These are phyloP conservation scores for Suillus weaverae DNA, from an alignment of 768 basidiomycete genomes.

Conservation along the genomic window DNA sequence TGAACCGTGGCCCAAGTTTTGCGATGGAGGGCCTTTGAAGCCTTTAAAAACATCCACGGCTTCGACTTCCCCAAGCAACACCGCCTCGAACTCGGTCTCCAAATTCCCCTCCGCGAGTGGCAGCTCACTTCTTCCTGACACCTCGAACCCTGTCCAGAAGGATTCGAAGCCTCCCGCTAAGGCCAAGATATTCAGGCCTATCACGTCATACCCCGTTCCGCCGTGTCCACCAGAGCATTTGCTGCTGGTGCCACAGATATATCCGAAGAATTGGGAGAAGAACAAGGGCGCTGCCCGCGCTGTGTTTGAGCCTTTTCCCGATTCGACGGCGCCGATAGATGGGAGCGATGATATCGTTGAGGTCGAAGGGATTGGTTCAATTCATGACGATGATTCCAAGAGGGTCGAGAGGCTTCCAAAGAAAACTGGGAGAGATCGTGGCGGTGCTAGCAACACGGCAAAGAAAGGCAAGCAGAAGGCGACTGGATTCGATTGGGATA, in stretches of 20 bases:
- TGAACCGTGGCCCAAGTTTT: neutral
- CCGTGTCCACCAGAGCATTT: constrained; percentile 27
- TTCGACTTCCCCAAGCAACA: too few relatives aligned
- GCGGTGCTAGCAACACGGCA: neutral
- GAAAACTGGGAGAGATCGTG: neutral
- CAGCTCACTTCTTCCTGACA: too few relatives aligned
- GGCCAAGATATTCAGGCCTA: constrained; percentile 27
- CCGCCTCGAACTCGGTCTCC: neutral
- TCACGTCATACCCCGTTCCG: constrained; percentile 30
- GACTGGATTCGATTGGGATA: constrained; percentile 6
- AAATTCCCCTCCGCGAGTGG: neutral
- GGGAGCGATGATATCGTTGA: neutral
- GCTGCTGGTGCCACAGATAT: constrained; percentile 10
- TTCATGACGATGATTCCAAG: neutral
- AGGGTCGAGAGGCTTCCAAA: neutral
- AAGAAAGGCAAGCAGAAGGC: neutral
- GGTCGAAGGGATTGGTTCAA: neutral
- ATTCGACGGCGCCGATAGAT: neutral
- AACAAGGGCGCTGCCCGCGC: constrained; percentile 15
- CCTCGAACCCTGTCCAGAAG: neutral
- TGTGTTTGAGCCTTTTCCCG: constrained; percentile 13
- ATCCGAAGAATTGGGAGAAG: constrained; percentile 7
- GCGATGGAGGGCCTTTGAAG: neutral
- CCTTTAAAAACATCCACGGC: neutral
- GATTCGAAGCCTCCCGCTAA: constrained; percentile 7